Evolutionary conservation across 345 rosid genomes (phyloP).

Genomic region (Rhodamnia rubescens): DNA sequence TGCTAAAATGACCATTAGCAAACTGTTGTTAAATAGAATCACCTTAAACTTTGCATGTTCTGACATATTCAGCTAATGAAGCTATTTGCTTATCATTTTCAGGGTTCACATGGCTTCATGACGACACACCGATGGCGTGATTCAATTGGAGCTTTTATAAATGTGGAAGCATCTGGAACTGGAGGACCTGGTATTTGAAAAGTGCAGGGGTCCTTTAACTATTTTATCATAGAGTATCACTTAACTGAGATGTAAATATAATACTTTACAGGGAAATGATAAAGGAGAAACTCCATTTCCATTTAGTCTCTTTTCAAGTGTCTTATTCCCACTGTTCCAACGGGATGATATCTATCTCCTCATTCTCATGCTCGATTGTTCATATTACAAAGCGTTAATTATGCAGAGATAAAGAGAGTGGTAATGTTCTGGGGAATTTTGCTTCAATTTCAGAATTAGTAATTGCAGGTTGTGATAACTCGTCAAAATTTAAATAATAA

Average conservation of each 20-base stretch:
- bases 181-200: constrained; percentile 73
- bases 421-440: background rate
- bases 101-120: constrained; percentile 98
- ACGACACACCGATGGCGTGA: constrained; percentile 73
- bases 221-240: background rate
- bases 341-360: background rate
- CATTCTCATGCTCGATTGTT: background rate
- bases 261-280: background rate
- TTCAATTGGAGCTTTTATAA: constrained; percentile 78
- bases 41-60: constrained; percentile 1
- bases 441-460: background rate
- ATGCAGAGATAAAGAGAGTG: background rate
- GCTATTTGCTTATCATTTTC: constrained; percentile 17
- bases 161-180: constrained; percentile 94
- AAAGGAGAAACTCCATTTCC: background rate
- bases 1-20: background rate
- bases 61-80: background rate
- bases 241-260: background rate
- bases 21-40: background rate
- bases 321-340: background rate
- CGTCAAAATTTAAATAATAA: background rate
- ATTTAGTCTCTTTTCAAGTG: background rate
- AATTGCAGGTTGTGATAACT: background rate
- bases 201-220: background rate
- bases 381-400: background rate